Evolutionary conservation across 257 asterid genomes (phyloP), one percentile per base, ranked within the genome.

Genomic region (Echites panduratus): DNA sequence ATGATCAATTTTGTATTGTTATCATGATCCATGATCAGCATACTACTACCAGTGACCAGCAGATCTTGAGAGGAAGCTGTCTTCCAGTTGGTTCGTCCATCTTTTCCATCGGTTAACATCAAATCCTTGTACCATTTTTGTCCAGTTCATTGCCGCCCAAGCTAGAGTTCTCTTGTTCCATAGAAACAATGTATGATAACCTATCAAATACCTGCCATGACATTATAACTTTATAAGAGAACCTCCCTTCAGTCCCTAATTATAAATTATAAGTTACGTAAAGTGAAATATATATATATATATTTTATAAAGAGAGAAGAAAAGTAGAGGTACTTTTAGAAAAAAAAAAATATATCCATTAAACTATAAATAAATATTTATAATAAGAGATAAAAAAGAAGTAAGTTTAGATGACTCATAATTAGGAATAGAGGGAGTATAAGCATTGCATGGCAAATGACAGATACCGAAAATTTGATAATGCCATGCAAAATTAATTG

Each of bases 141-240:
- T 32, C 70, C 73, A 59, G 65, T 20, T 58, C 73, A 24, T 29
- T n/a, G 75, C 63, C 77, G 41, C 84, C 82, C 82, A 84, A 44
- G 74, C 83, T 87, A 24, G 96, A 80, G 78, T 89, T 94, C 73
- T 89, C 91, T 76, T 94, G 86, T 62, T 94, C 98, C 89, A 89
- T 79, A 10, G 96, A 83, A 57, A 94, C 80, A 56, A 94, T 78
- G 82, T 91, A 88, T 75, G 95, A 83, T 72, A 94, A 84, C 41
- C 96, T 85, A 64, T 89, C 89, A 70, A 86, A 79, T 10, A 88
- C 96, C 98, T 93, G 84, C 81, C 76, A 73, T 45, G 14, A 14
- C 17, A 56, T 76, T 69, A 49, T 26, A 11, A 10, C 7, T 29
- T 40, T 11, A 63, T 3, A 29, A 4, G 19, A 63, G 48, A 12